Evolutionary conservation across 2,329 filamentous ascomycete species (phyloP).

Genomic region (Intubia oerlemansii): DNA sequence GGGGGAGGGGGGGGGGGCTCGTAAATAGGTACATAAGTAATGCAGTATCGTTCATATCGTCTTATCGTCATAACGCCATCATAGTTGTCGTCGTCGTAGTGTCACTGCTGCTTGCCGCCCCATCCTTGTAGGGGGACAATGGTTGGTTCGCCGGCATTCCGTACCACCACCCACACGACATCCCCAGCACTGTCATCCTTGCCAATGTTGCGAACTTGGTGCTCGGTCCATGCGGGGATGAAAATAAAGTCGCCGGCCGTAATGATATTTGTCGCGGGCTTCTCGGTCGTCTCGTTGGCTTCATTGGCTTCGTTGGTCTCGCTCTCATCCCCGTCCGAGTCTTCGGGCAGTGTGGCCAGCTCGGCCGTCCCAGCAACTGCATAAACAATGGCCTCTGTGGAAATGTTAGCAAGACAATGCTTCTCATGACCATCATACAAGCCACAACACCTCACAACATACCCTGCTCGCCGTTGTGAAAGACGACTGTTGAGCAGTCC

Average conservation of each 20-base stretch:
- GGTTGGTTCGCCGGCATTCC: constrained; percentile 36
- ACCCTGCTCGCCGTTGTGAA: constrained; percentile 51
- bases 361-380: constrained; percentile 37
- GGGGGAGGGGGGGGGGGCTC: neutral
- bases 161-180: constrained; percentile 44
- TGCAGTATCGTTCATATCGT: too few species aligned
- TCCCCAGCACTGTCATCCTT: constrained; percentile 27
- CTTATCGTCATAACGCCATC: too few species aligned
- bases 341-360: constrained; percentile 31
- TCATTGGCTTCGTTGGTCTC: constrained; percentile 17
- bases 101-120: constrained; percentile 33
- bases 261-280: constrained; percentile 33
- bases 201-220: constrained; percentile 38
- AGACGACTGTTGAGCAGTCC: constrained; percentile 36
- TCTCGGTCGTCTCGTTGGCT: constrained; percentile 16
- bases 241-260: constrained; percentile 46
- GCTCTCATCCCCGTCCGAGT: constrained; percentile 27
- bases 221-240: constrained; percentile 47
- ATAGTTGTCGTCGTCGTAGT: too few species aligned
- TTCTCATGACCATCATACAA: too few species aligned
- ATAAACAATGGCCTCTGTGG: constrained; percentile 52
- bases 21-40: too few species aligned
- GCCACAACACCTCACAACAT: too few species aligned
- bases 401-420: too few species aligned
- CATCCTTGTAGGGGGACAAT: constrained; percentile 42